A percentile compares a stretch with the other conserved stretches of the same genome.
phyloP scores from a whole-genome alignment of 192 early-diverging fungal species.

The Coemansia sp. region DNA sequence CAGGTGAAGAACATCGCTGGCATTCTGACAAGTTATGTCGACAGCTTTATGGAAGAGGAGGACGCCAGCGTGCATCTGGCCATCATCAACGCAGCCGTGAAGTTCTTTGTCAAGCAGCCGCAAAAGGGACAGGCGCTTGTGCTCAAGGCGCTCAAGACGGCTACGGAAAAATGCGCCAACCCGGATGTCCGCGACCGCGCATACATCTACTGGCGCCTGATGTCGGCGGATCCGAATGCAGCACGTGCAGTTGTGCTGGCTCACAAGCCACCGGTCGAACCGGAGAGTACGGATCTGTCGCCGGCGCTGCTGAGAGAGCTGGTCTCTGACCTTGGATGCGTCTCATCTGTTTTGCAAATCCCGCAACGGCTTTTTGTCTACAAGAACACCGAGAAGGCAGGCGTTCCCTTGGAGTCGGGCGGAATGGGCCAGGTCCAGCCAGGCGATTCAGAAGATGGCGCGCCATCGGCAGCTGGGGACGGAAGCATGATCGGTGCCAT shows the following conservation, averaged over 20 bases:
- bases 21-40: conserved; percentile 76
- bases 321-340: conserved; percentile 79
- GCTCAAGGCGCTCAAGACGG: conserved; percentile 81
- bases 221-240: conserved; percentile 91
- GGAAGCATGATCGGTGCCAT: conserved; percentile 9
- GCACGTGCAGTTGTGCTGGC: conserved; percentile 90
- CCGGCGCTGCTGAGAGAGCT: conserved; percentile 83
- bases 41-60: conserved; percentile 84
- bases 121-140: conserved; percentile 83
- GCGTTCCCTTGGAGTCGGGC: conserved; percentile 27
- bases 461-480: conserved; percentile 9
- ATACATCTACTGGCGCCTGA: conserved; percentile 96
- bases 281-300: conserved; percentile 67
- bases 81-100: conserved; percentile 87
- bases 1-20: conserved; percentile 81
- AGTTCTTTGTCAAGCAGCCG: conserved; percentile 93
- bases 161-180: conserved; percentile 88
- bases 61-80: conserved; percentile 87
- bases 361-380: conserved; percentile 76
- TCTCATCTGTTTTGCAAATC: conserved; percentile 97
- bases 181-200: conserved; percentile 96
- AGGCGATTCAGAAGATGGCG: conserved; percentile 11
- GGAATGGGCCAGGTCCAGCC: conserved; percentile 2
- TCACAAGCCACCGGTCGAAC: conserved; percentile 85
- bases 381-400: conserved; percentile 38